These are phyloP conservation scores for Pisolithus microcarpus DNA, from an alignment of 768 basidiomycete species.

Conservation along the genomic window DNA sequence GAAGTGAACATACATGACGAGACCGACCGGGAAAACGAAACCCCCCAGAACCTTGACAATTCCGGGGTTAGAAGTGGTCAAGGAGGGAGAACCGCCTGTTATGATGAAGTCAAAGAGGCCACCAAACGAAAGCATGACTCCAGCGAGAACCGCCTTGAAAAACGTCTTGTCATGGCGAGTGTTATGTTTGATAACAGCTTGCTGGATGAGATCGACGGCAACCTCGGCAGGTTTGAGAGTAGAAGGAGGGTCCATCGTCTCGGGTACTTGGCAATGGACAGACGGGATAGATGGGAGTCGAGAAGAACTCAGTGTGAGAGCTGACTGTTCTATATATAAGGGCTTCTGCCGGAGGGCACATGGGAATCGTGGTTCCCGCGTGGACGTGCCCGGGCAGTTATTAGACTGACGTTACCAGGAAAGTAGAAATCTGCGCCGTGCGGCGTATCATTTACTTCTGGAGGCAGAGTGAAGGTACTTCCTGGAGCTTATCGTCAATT, in stretches of 20 bases:
- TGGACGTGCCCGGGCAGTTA: not conserved
- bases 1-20: conserved; percentile 49
- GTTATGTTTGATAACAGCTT: conserved; percentile 54
- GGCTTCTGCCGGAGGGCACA: not conserved
- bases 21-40: conserved; percentile 69
- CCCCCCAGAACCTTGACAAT: conserved; percentile 59
- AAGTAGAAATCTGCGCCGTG: too few relatives aligned
- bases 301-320: not conserved
- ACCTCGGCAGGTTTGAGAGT: conserved; percentile 57
- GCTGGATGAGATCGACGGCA: conserved; percentile 48
- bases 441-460: too few relatives aligned
- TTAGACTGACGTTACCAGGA: not conserved
- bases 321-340: conserved; percentile 14
- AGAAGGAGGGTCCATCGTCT: conserved; percentile 24
- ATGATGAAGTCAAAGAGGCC: conserved; percentile 56
- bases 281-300: not conserved
- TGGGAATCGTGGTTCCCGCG: not conserved
- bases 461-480: too few relatives aligned
- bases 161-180: conserved; percentile 56
- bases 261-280: not conserved
- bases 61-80: conserved; percentile 53
- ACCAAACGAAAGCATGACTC: conserved; percentile 70
- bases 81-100: conserved; percentile 47
- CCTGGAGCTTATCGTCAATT: too few relatives aligned
- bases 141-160: conserved; percentile 67